Base-by-base conservation (phyloP, 352 stramenopile species). In the Thraustochytrium sp. region DNA sequence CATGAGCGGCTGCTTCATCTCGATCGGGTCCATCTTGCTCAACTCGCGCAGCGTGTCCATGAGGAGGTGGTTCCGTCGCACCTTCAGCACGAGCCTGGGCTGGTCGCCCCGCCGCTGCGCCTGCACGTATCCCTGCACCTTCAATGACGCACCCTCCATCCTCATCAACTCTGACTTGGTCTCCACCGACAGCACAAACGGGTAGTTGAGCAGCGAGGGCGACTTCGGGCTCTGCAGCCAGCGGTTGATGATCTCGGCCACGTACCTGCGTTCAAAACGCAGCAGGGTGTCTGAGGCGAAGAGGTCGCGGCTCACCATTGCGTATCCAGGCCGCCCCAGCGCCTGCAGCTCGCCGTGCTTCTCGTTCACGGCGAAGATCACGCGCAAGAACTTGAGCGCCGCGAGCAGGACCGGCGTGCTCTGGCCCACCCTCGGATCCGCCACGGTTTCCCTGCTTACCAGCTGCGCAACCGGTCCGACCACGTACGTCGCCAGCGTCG, bases 1-100 rank as follows among this genome's bases (percentile, higher is more conserved):
- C 40, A 63, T 51, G 0, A 89, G 77, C 54, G 86, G 86, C 64
- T 88, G 87, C 77, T 85, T 59, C n/a, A 87, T 51, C 18, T 73
- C 40, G 36, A 51, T 26, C 18, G 61, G 61, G 34, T 51, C 61
- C n/a, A 11, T 51, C 1, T 13, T 29, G 9, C n/a, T 29, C 8
- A 73, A 26, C 16, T 21, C 40, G 36, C 40, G 36, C 18, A 73
- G 26, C 9, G 61, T 51, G 8, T 73, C 61, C 36, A 73, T 46
- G 36, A 73, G 40, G 8, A 73, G 18, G 34, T 21, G 36, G 36
- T 51, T 26, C 0, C 61, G 36, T 13, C 61, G 36, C 36, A 73
- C 61, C 16, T 29, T 73, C 0, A 73, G 61, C 23, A 46, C 36
- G 2, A 73, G 40, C 0, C 16, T 73, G 36, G 61, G 18, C 61